Conservation (phyloP, 1,284 basidiomycete species). For the Athelia sp. region DNA sequence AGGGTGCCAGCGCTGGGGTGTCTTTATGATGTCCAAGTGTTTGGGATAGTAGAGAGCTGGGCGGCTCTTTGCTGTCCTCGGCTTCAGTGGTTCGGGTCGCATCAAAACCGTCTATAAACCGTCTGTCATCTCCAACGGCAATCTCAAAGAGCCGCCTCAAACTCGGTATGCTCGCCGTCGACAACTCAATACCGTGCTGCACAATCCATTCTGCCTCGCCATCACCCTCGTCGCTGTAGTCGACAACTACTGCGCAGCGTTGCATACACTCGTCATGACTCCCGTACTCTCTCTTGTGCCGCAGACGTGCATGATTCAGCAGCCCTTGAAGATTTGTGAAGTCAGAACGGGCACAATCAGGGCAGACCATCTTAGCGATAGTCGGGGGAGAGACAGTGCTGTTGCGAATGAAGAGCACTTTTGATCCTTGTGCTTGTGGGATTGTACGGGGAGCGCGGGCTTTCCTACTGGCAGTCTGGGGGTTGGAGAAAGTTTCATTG, state of each 20-base stretch:
- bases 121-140: constrained; percentile 48
- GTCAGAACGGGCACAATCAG: constrained; percentile 53
- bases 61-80: constrained; percentile 6
- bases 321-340: constrained; percentile 75
- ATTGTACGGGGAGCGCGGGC: constrained; percentile 3
- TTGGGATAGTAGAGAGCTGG: constrained; percentile 43
- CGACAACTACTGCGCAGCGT: constrained; percentile 48
- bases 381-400: constrained; percentile 26
- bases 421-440: constrained; percentile 27
- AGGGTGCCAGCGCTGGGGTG: constrained; percentile 65
- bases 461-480: not conserved
- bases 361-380: constrained; percentile 50
- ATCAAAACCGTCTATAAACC: constrained; percentile 10
- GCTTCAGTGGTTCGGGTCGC: not conserved
- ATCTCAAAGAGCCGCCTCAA: constrained; percentile 63
- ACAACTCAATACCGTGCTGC: constrained; percentile 50
- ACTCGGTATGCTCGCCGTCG: constrained; percentile 53
- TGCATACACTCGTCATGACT: constrained; percentile 73
- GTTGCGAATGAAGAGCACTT: constrained; percentile 41
- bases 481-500: constrained; percentile 1
- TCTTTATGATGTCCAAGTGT: constrained; percentile 68
- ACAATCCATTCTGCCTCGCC: constrained; percentile 41
- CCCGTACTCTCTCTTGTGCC: constrained; percentile 63
- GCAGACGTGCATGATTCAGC: constrained; percentile 68
- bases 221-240: constrained; percentile 15